Percentiles rank a stretch among this genome's conserved stretches.
phyloP scores from a whole-genome alignment of 1,284 basidiomycete species.

The Taiwanofungus camphoratus region DNA sequence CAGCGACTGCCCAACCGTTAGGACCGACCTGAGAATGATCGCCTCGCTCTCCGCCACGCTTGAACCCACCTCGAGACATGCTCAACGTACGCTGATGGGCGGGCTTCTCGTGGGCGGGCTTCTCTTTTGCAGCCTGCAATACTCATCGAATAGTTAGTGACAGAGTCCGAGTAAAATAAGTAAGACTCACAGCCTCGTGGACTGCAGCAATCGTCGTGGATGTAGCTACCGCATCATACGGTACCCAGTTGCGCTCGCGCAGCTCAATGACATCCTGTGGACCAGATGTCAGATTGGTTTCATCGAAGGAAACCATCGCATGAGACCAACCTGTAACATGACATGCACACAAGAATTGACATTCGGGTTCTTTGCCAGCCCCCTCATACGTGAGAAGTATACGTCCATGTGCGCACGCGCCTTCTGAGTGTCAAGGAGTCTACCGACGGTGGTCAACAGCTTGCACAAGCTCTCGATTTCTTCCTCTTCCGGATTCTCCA shows the following conservation, averaged over 20 bases:
- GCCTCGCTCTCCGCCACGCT: slow-evolving; percentile 74
- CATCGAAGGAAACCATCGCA: slow-evolving; percentile 13
- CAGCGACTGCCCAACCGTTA: slow-evolving; percentile 85
- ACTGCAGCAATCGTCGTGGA: slow-evolving; percentile 88
- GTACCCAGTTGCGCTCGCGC: slow-evolving; percentile 76
- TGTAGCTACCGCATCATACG: slow-evolving; percentile 68
- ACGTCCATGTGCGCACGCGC: slow-evolving; percentile 84
- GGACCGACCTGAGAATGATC: slow-evolving; percentile 45
- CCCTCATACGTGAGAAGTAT: slow-evolving; percentile 88
- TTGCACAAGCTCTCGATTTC: slow-evolving; percentile 96
- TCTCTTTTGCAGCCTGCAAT: slow-evolving; percentile 52
- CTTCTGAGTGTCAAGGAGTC: slow-evolving; percentile 73
- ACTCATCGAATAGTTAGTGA: too few relatives aligned
- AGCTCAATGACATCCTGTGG: slow-evolving; percentile 69
- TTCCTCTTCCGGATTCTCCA: slow-evolving; percentile 94
- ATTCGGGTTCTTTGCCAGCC: slow-evolving; percentile 66
- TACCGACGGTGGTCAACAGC: slow-evolving; percentile 85
- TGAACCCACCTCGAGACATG: slow-evolving; percentile 77
- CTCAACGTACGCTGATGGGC: slow-evolving; percentile 40
- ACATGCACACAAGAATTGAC: slow-evolving; percentile 88
- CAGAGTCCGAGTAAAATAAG: too few relatives aligned
- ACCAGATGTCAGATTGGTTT: neutral
- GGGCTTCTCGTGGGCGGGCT: slow-evolving; percentile 60
- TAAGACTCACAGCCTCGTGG: slow-evolving; percentile 76
- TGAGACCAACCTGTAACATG: slow-evolving; percentile 77